Base-by-base conservation (phyloP, 2,329 filamentous ascomycete species). In the Parastagonospora nodorum region DNA sequence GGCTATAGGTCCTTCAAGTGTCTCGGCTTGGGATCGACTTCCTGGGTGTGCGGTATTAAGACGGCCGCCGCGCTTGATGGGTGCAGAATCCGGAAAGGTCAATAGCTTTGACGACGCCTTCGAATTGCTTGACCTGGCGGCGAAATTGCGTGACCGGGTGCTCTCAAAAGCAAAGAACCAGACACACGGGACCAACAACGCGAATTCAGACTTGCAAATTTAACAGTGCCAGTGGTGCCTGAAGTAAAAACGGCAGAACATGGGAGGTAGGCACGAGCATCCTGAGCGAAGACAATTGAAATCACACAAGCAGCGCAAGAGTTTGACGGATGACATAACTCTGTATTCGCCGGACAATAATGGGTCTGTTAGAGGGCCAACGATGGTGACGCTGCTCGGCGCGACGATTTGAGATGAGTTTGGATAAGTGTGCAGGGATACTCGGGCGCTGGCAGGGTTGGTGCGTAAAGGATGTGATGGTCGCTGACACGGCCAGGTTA, bases 401-500 rank as follows among this genome's bases (percentile, higher is more conserved):
- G 55, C 51, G 39, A 48, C 37, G 40, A 53, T 35, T 47, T 42
- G 52, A 50, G 49, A 52, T 45, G 44, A 51, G 52, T 61, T 57
- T 49, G 56, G 48, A 46, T 44, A 14, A 45, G 32, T 44, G 57
- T 49, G 55, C 61, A 59, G 48, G 64, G 67, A 52, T 65, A 46
- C 47, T 57, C 58, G 57, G 64, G 31, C 60, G 54, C 48, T 49
- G 59, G 56, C 66, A 68, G 58, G 66, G 67, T 61, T 69, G 31
- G 37, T 30, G 54, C 57, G 42, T 45, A 46, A 53, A 61, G 51
- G 55, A 50, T 58, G 56, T 57, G 53, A 57, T 59, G 55, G 56
- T 45, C 41, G 50, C 51, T 52, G 51, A 48, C 51, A 42, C 8
- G 48, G 39, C 51, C 42, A 43, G 27, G 42, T 44, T 47, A 45